phyloP scores from a whole-genome alignment of 768 basidiomycete genomes.

The Serendipita sp. region DNA sequence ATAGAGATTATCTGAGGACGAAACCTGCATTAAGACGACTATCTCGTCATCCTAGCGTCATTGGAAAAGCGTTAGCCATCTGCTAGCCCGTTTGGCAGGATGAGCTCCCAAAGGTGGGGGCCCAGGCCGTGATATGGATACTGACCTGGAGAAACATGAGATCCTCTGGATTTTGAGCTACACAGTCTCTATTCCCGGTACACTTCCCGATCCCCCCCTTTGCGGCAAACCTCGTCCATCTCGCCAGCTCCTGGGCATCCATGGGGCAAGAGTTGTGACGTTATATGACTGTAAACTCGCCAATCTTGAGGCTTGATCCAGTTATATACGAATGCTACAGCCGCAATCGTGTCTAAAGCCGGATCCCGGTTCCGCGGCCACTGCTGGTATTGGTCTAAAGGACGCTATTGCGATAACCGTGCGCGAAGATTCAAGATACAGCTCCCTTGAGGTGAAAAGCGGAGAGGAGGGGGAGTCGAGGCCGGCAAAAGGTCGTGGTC shows the following conservation, averaged over 20 bases:
- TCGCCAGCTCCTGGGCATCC: conserved; percentile 55
- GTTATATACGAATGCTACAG: background rate
- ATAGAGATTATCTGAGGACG: conserved; percentile 35
- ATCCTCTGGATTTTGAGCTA: conserved; percentile 56
- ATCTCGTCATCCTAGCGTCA: conserved; percentile 56
- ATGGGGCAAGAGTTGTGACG: conserved; percentile 22
- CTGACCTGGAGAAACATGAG: conserved; percentile 72
- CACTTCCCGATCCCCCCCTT: conserved; percentile 79
- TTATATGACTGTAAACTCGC: background rate
- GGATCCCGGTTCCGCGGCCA: conserved; percentile 4
- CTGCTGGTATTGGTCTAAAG: background rate
- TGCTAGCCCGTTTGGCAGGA: background rate
- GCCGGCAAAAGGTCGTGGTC: no score
- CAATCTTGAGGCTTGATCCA: no score
- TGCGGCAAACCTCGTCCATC: conserved; percentile 72
- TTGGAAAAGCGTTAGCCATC: conserved; percentile 5
- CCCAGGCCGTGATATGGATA: background rate
- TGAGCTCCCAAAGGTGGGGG: background rate
- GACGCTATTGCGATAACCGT: background rate
- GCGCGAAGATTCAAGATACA: no score
- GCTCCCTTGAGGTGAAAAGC: no score
- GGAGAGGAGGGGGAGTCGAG: no score
- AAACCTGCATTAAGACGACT: conserved; percentile 55
- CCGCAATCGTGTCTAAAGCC: background rate
- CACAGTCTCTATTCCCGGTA: conserved; percentile 55